These are phyloP conservation scores for Mortierella sp. DNA, from an alignment of 371 early-diverging fungal genomes.

Conservation along the genomic window DNA sequence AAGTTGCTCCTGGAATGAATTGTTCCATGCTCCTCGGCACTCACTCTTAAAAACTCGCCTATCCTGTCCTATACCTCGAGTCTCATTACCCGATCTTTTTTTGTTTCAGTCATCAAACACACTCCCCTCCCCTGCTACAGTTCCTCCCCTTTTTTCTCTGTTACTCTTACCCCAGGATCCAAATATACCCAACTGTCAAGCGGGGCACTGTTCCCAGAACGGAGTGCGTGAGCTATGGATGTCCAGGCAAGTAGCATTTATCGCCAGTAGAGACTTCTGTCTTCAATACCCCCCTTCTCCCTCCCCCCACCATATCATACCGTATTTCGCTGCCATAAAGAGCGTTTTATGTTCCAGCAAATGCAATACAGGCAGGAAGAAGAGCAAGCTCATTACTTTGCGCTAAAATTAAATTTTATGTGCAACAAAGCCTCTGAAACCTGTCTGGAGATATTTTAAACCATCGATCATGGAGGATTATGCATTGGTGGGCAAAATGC, in stretches of 20 bases:
- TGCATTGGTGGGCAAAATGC: too few relatives aligned
- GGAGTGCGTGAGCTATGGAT: conserved; percentile 25
- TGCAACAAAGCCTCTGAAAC: too few relatives aligned
- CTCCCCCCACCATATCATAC: not conserved
- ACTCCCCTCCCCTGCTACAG: not conserved
- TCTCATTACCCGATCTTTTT: not conserved
- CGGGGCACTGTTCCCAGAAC: not conserved
- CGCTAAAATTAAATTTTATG: conserved; percentile 17
- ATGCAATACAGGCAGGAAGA: too few relatives aligned
- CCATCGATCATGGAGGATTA: too few relatives aligned
- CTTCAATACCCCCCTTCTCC: too few relatives aligned
- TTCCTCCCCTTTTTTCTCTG: not conserved
- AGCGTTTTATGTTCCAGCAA: too few relatives aligned
- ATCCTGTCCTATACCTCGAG: not conserved
- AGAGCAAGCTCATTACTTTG: not conserved
- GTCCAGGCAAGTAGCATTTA: conserved; percentile 21
- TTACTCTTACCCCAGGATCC: not conserved
- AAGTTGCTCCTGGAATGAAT: not conserved
- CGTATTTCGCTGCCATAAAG: too few relatives aligned
- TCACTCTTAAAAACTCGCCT: not conserved
- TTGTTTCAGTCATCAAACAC: not conserved
- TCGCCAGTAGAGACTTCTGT: not conserved
- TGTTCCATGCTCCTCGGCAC: not conserved
- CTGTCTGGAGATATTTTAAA: too few relatives aligned
- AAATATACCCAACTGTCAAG: not conserved